phyloP scores from a whole-genome alignment of 345 rosid genomes.

The Gossypium herbaceum region DNA sequence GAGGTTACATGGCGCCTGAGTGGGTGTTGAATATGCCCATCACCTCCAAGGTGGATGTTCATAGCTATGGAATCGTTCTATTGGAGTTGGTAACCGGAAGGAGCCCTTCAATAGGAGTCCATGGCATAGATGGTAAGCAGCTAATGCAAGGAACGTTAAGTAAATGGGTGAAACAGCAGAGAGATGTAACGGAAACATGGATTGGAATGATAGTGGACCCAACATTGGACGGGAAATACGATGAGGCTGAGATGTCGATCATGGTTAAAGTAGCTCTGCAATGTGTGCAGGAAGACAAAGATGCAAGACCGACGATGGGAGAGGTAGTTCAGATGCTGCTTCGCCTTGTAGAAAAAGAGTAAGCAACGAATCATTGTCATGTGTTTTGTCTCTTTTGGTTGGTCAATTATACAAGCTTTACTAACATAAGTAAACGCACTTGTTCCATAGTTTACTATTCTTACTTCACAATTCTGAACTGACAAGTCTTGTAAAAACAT shows the following conservation, averaged over 20 bases:
- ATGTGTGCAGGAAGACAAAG: too few species aligned
- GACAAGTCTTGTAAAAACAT: too few species aligned
- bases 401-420: too few species aligned
- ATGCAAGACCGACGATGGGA: too few species aligned
- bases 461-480: too few species aligned
- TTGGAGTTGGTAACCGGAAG: conserved; percentile 28
- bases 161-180: conserved; percentile 12
- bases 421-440: too few species aligned
- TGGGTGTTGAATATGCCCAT: conserved; percentile 25
- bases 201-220: conserved; percentile 19
- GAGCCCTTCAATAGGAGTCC: background rate
- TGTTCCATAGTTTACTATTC: too few species aligned
- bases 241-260: background rate
- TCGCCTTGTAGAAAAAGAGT: too few species aligned
- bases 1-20: conserved; percentile 31
- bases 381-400: too few species aligned
- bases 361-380: too few species aligned
- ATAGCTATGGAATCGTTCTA: conserved; percentile 38
- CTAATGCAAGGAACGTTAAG: background rate
- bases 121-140: background rate
- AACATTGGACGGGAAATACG: conserved; percentile 8
- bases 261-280: too few species aligned
- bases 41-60: conserved; percentile 41
- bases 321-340: too few species aligned
- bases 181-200: conserved; percentile 7